Conservation (phyloP, 2,329 filamentous ascomycete genomes). For the Coniochaeta prunicola region DNA sequence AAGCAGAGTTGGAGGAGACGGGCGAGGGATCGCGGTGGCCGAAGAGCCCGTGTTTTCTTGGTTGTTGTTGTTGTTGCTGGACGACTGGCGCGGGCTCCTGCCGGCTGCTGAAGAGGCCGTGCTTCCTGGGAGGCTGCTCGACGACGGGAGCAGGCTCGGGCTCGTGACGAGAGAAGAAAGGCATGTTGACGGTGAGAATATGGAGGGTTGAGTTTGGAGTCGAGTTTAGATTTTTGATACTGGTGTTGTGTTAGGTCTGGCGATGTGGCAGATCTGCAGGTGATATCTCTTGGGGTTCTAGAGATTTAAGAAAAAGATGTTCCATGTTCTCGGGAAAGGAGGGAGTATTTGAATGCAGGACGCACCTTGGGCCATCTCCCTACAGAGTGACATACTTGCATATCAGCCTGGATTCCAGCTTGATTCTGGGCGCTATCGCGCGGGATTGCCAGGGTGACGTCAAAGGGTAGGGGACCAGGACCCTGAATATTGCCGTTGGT, state of each 20-base stretch:
- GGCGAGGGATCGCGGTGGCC: slow-evolving; percentile 4
- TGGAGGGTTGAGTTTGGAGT: neutral
- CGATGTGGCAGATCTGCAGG: neutral
- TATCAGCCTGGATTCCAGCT: slow-evolving; percentile 4
- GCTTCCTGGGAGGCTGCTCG: slow-evolving; percentile 15
- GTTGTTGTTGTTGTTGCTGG: neutral
- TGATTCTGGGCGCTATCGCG: slow-evolving; percentile 4
- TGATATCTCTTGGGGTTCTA: neutral
- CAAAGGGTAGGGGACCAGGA: slow-evolving; percentile 6
- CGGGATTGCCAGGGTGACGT: slow-evolving; percentile 16
- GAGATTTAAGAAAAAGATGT: neutral
- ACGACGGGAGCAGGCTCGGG: slow-evolving; percentile 18
- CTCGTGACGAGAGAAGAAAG: slow-evolving; percentile 23
- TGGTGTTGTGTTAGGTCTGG: neutral
- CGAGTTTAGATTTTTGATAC: neutral
- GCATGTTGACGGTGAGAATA: slow-evolving; percentile 17
- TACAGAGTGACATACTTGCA: too few species aligned
- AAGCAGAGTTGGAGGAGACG: slow-evolving; percentile 15
- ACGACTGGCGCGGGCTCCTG: slow-evolving; percentile 2
- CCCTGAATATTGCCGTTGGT: slow-evolving; percentile 2
- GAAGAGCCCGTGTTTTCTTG: slow-evolving; percentile 11
- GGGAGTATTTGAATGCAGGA: neutral
- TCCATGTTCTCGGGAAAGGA: neutral
- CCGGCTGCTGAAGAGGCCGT: slow-evolving; percentile 27
- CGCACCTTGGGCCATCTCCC: neutral